Evolutionary conservation across 2,329 filamentous ascomycete species (phyloP).

Genomic region (Aspergillus uvarum): DNA sequence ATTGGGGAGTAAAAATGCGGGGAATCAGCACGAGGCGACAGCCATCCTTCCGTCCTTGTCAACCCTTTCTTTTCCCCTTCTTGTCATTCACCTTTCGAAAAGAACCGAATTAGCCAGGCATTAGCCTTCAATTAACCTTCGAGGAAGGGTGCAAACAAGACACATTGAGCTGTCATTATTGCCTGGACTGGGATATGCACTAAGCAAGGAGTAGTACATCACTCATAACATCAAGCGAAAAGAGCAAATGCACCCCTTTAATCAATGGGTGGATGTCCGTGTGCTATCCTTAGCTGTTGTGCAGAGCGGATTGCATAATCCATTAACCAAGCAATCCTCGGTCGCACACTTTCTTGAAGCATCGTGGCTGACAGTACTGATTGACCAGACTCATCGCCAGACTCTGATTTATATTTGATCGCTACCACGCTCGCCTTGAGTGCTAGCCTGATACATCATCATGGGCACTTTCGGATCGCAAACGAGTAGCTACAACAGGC

Average conservation of each 20-base stretch:
- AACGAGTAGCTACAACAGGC: constrained; percentile 39
- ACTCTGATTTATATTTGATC: neutral
- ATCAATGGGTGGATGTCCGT: neutral
- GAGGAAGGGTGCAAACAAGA: too few species aligned
- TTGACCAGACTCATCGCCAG: neutral
- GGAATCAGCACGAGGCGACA: neutral
- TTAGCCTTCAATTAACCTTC: too few species aligned
- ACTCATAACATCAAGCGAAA: neutral
- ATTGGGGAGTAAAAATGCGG: neutral
- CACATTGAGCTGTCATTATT: neutral
- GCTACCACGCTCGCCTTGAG: neutral
- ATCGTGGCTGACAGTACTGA: neutral
- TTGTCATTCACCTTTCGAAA: too few species aligned
- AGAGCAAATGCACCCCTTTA: neutral
- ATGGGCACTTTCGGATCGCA: constrained; percentile 37
- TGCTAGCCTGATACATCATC: constrained; percentile 3
- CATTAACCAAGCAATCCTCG: neutral
- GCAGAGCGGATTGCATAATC: neutral
- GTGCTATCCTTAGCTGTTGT: neutral
- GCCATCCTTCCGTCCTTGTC: neutral
- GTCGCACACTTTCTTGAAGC: neutral
- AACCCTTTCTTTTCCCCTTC: too few species aligned
- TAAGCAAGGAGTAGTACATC: neutral
- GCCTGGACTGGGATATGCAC: neutral
- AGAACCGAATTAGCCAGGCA: too few species aligned